phyloP scores from a whole-genome alignment of 805 yeast species.

The Hanseniaspora mollemarum region DNA sequence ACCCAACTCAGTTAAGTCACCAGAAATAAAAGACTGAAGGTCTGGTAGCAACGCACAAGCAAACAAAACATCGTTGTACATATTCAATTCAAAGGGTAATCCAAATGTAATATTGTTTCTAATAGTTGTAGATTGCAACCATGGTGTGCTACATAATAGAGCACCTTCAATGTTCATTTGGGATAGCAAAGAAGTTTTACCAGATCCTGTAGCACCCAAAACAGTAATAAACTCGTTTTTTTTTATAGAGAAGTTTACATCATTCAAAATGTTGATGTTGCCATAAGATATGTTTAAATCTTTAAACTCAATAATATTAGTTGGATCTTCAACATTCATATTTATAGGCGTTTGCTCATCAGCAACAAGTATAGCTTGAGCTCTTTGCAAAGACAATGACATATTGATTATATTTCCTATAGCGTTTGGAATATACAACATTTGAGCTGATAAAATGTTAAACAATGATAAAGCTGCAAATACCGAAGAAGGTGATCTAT shows the following conservation, averaged over 20 bases:
- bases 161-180: conserved; percentile 53
- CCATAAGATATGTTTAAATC: conserved; percentile 32
- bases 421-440: conserved; percentile 61
- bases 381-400: conserved; percentile 47
- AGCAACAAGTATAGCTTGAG: conserved; percentile 42
- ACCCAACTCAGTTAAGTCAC: conserved; percentile 71
- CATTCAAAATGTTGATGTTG: conserved; percentile 33
- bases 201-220: conserved; percentile 57
- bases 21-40: conserved; percentile 55
- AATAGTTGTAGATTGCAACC: conserved; percentile 76
- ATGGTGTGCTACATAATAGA: conserved; percentile 53
- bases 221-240: conserved; percentile 63
- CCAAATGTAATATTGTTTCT: conserved; percentile 69
- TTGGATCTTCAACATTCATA: conserved; percentile 17
- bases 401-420: conserved; percentile 61
- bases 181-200: conserved; percentile 60
- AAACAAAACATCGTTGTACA: conserved; percentile 43
- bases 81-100: conserved; percentile 36
- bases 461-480: conserved; percentile 64
- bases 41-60: conserved; percentile 62
- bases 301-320: conserved; percentile 38
- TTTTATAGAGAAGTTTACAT: conserved; percentile 43
- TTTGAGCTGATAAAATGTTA: conserved; percentile 48
- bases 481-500: conserved; percentile 45
- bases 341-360: conserved; percentile 27